Conservation (phyloP, 176 grass and related monocot genomes). For the Carex kokanica region DNA sequence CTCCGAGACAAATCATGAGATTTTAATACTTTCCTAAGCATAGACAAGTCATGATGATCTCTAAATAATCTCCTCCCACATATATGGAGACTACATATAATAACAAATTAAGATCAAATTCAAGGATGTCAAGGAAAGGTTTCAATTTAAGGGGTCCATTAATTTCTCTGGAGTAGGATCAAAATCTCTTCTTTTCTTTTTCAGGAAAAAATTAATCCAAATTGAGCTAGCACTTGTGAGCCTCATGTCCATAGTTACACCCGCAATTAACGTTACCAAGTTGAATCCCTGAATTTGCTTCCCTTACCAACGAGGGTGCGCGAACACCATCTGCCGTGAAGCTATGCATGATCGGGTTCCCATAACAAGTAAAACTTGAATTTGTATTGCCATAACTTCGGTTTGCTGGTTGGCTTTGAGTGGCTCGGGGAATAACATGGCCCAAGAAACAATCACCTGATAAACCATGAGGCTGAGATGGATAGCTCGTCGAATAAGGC, state of each 20-base stretch:
- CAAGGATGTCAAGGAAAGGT: not conserved
- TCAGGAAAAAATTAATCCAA: not conserved
- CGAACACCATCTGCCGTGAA: constrained; percentile 21
- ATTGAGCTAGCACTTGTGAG: constrained; percentile 30
- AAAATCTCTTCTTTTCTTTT: not conserved
- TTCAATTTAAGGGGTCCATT: not conserved
- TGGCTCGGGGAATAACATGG: constrained; percentile 45
- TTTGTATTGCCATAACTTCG: constrained; percentile 14
- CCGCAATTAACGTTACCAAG: constrained; percentile 31
- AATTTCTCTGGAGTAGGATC: not conserved
- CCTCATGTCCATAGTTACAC: constrained; percentile 37
- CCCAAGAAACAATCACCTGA: constrained; percentile 68
- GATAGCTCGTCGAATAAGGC: constrained; percentile 49
- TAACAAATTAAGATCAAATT: not conserved
- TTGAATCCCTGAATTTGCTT: constrained; percentile 28
- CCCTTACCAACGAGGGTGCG: constrained; percentile 8
- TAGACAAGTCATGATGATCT: not conserved
- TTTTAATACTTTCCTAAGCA: not conserved
- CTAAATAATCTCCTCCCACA: not conserved
- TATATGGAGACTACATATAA: not conserved
- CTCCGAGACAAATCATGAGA: not conserved
- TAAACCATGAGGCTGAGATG: constrained; percentile 32
- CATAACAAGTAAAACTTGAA: constrained; percentile 40
- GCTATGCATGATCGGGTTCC: constrained; percentile 19
- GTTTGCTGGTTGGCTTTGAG: constrained; percentile 19